Evolutionary conservation across 768 basidiomycete species (phyloP).

Genomic region (Arthromyces matolae): DNA sequence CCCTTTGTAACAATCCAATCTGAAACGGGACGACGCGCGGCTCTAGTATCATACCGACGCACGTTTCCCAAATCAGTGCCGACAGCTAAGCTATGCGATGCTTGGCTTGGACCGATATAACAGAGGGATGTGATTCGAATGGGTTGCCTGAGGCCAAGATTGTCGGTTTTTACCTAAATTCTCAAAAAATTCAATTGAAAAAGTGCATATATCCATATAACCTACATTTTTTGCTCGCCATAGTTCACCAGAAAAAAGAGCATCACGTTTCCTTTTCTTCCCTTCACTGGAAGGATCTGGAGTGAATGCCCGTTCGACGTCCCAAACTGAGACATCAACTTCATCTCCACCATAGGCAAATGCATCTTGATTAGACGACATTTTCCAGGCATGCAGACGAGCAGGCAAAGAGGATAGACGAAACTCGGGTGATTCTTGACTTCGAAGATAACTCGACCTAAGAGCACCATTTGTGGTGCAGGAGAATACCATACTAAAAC

Average conservation of each 20-base stretch:
- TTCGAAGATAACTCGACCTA: constrained; percentile 39
- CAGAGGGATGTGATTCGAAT: constrained; percentile 70
- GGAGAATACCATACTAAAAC: constrained; percentile 49
- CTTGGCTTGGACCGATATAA: constrained; percentile 44
- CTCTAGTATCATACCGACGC: constrained; percentile 73
- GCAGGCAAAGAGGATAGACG: constrained; percentile 52
- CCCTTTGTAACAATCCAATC: constrained; percentile 63
- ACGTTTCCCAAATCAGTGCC: constrained; percentile 75
- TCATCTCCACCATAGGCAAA: constrained; percentile 87
- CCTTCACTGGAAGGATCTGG: constrained; percentile 18
- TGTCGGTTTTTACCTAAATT: constrained; percentile 67
- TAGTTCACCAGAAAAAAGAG: constrained; percentile 65
- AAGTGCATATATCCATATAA: background rate
- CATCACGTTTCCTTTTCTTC: constrained; percentile 61
- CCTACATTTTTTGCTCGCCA: constrained; percentile 84
- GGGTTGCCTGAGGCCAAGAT: constrained; percentile 71
- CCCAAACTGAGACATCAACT: constrained; percentile 81
- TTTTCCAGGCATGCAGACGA: constrained; percentile 64
- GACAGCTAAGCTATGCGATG: constrained; percentile 51
- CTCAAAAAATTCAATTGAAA: background rate
- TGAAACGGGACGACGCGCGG: constrained; percentile 61
- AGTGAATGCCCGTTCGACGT: constrained; percentile 55
- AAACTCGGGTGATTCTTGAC: constrained; percentile 18
- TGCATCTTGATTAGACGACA: constrained; percentile 45
- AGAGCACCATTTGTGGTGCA: constrained; percentile 79